Evolutionary conservation across 106 monocot species (phyloP), one percentile per base, ranked within the genome.

Genomic region (Narthecium ossifragum): DNA sequence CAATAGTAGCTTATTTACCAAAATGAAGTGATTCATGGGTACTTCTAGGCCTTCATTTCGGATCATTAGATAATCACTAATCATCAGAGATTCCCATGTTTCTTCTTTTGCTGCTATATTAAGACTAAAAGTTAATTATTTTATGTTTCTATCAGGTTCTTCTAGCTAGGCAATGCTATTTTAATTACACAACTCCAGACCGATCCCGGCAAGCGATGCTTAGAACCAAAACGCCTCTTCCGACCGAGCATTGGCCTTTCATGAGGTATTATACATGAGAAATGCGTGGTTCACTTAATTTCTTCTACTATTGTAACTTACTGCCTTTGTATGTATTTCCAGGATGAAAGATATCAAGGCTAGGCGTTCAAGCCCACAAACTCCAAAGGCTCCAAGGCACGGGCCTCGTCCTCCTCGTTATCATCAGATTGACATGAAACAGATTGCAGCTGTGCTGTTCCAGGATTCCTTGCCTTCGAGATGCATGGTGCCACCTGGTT

Each of bases 111-210:
- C n/a, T n/a, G n/a, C n/a, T n/a, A n/a, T n/a, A n/a, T n/a, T n/a
- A n/a, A n/a, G n/a, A n/a, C n/a, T n/a, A n/a, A n/a, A n/a, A n/a
- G n/a, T n/a, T n/a, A n/a, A n/a, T n/a, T n/a, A n/a, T n/a, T n/a
- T n/a, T 30, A 28, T 13, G 25, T 31, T 30, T 32, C 8, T 31
- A 0, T 10, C 60, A 93, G 93, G 93, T 89, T 24, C 33, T 75
- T 52, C 28, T 77, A 28, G 93, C 93, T 1, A 85, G 77, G 24
- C 82, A 85, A 51, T 55, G 55, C 13, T 54, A 93, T 73, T 93
- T 93, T 52, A 88, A 93, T 59, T 93, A 80, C 64, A 93, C 82
- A 15, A 93, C 93, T 29, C 89, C 93, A 36, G 85, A 89, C 45
- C 60, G 88, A 33, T 73, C 70, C 15, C 78, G 93, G 21, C 82